Base-by-base conservation (phyloP, 441 rosid species). In the Kokia cookei region DNA sequence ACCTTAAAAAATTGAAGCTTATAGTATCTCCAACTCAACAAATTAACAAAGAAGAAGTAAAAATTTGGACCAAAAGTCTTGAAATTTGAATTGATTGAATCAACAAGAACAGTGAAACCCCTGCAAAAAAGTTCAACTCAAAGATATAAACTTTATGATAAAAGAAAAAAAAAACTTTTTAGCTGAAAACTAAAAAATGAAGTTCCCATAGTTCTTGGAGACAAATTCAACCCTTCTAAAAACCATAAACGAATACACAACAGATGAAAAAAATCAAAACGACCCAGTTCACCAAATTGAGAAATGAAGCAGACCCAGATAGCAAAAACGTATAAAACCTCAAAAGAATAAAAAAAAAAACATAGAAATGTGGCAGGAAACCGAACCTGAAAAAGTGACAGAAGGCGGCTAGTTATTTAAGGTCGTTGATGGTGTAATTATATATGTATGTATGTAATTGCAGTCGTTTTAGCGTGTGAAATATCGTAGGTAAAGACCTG, bases 261-360 rank as follows among this genome's bases (percentile, higher is more conserved):
- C 53, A 15, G 5, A 15, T 64, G 27, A 70, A 71, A 77, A 63
- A 51, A 67, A 78, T 66, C 61, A 45, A 60, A 29, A 57, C 45
- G 13, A 72, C 64, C 76, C 61, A 75, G 47, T 54, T 75, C 75
- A 73, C 32, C 73, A 80, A 71, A 74, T 19, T 53, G 73, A 5
- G 40, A 70, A 80, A 62, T 1, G 73, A 77, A 73, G 29, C 77
- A 51, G 76, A 72, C 69, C 76, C 71, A 57, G 48, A 47, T 5
- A 54, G 58, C 4, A 43, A 74, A 68, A 65, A 66, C 57, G 65
- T 70, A 50, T 61, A 37, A 72, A 76, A 67, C 59, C 71, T 67
- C 71, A 27, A 67, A 48, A 48, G 58, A 67, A 67, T 50, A 27
- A n/a, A 29, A 50, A 37, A 59, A n/a, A 67, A 27, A 32, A 0